Conservation (phyloP, 148 eudicot species). For the Fagopyrum tataricum region DNA sequence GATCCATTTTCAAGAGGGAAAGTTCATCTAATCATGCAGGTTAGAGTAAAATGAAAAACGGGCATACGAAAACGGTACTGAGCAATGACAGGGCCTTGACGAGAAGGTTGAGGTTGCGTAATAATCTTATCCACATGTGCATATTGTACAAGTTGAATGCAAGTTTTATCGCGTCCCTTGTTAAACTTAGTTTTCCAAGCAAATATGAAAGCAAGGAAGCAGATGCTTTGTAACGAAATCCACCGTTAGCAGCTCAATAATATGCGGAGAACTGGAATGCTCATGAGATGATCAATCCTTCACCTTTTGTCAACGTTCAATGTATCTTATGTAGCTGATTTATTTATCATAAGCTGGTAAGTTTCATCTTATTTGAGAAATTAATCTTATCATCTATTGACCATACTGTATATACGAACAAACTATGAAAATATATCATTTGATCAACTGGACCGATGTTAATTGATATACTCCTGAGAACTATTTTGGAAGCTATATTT, state of each 20-base stretch:
- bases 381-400: too few relatives aligned
- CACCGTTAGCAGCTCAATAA: not conserved
- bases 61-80: not conserved
- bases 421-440: too few relatives aligned
- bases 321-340: not conserved
- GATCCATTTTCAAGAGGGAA: conserved; percentile 72
- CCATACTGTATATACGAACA: too few relatives aligned
- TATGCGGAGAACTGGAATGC: not conserved
- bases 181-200: not conserved
- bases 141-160: not conserved
- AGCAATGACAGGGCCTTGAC: not conserved
- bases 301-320: not conserved
- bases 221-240: not conserved
- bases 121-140: conserved; percentile 8
- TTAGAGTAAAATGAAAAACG: conserved; percentile 41
- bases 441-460: too few relatives aligned
- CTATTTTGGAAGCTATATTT: too few relatives aligned
- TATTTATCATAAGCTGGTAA: not conserved
- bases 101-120: not conserved
- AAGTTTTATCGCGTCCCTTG: not conserved
- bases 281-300: not conserved
- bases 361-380: too few relatives aligned
- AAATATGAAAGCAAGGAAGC: not conserved
- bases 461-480: too few relatives aligned
- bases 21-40: conserved; percentile 79